phyloP scores from a whole-genome alignment of 192 early-diverging fungal species.

The Diversispora epigaea region DNA sequence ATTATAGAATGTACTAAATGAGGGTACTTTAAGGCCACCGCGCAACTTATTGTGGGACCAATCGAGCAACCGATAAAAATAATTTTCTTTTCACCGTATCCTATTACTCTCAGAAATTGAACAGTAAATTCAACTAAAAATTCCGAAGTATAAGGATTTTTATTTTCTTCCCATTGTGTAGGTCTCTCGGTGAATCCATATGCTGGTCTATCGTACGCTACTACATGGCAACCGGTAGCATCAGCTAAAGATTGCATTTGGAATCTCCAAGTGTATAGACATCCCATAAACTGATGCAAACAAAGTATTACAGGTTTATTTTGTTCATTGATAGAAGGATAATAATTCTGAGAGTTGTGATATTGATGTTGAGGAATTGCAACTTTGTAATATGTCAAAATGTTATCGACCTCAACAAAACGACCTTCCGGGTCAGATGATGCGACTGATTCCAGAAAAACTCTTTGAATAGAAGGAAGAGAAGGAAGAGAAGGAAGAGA shows the following conservation, averaged over 20 bases:
- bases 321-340: background rate
- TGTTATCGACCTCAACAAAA: conserved; percentile 5
- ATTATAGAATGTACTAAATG: background rate
- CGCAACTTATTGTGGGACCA: background rate
- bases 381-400: conserved; percentile 16
- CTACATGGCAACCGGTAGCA: conserved; percentile 20
- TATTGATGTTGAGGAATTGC: conserved; percentile 5
- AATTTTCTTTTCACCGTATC: background rate
- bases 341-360: background rate
- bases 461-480: conserved; percentile 23
- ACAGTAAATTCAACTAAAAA: background rate
- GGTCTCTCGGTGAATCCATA: conserved; percentile 32
- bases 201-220: conserved; percentile 26
- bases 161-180: conserved; percentile 3
- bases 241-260: conserved; percentile 28
- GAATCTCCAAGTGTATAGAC: conserved; percentile 19
- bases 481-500: too few relatives aligned
- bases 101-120: background rate
- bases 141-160: conserved; percentile 26
- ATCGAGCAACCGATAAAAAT: background rate
- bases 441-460: conserved; percentile 21
- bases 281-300: conserved; percentile 25
- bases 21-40: conserved; percentile 3
- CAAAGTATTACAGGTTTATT: conserved; percentile 25
- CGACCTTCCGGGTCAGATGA: conserved; percentile 7